Percentiles rank a stretch among this genome's conserved stretches.
Evolutionary conservation across 228 moss, liverwort and hornwort species (phyloP).

Genomic region (Sphagnum magellanicum): DNA sequence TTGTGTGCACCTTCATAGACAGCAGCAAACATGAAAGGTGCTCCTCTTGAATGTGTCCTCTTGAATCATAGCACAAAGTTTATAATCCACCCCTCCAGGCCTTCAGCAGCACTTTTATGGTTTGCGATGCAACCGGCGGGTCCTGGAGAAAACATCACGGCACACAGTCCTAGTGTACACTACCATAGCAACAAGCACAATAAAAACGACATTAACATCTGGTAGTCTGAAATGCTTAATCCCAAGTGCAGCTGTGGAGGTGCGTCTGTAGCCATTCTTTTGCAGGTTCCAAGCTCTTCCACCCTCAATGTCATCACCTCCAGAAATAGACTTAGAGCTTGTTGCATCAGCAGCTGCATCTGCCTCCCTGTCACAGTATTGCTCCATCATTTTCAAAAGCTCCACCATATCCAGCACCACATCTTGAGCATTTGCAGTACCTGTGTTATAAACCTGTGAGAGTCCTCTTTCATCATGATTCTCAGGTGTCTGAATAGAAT

Average conservation of each 20-base stretch:
- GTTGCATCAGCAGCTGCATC: constrained; percentile 14
- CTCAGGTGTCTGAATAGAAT: too few relatives aligned
- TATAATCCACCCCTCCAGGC: too few relatives aligned
- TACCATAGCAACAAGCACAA: constrained; percentile 73
- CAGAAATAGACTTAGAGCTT: constrained; percentile 13
- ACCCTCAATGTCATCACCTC: constrained; percentile 24
- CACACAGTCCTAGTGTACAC: constrained; percentile 69
- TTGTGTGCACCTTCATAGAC: too few relatives aligned
- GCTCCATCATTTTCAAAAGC: constrained; percentile 46
- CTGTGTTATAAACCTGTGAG: not conserved
- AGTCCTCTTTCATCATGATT: too few relatives aligned
- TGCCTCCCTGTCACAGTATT: constrained; percentile 16
- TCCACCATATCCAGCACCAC: constrained; percentile 67
- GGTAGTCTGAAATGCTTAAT: constrained; percentile 47
- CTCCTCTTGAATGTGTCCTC: too few relatives aligned
- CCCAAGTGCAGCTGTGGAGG: constrained; percentile 22
- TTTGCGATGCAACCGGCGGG: constrained; percentile 47
- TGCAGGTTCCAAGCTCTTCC: constrained; percentile 16
- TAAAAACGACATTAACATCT: constrained; percentile 60
- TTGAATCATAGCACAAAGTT: too few relatives aligned
- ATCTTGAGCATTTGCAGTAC: constrained; percentile 11
- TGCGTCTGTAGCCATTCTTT: constrained; percentile 12
- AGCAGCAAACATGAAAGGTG: too few relatives aligned
- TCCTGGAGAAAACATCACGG: constrained; percentile 46
- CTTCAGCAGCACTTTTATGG: not conserved